Evolutionary conservation across 345 rosid genomes (phyloP), one percentile per base, ranked within the genome.

Genomic region (Lenwebbia sp.): DNA sequence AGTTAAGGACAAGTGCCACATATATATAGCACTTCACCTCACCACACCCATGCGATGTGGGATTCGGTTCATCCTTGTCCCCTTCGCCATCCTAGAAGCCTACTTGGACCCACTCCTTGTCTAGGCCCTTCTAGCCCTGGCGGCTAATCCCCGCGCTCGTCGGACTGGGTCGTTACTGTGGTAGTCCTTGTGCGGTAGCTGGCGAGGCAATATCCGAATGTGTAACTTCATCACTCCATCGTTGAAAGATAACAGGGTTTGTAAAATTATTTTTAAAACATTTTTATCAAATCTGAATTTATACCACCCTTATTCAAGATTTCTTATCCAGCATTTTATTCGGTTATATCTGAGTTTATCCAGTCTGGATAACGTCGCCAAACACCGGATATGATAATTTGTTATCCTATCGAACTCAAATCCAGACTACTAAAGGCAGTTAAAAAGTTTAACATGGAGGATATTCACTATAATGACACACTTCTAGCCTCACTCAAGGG

Each of bases 231-330:
- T 58, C 4, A 58, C 65, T 58, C 6, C 12, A 26, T 58, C 0
- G 8, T 58, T 58, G 17, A 30, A 58, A 58, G 65, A 58, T 58
- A n/a, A 58, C 8, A 26, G 2, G 33, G 26, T n/a, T n/a, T 2
- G 33, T n/a, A 6, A 60, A 60, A 33, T 25, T n/a, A 13, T 13
- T 3, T 3, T 57, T 58, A n/a, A 5, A n/a, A 13, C 6, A n/a
- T 13, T n/a, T 5, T 23, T 5, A 30, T 60, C 70, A 1, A n/a
- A 60, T 15, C 9, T 3, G 2, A 14, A 33, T 60, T 11, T n/a
- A 6, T 2, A 33, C 1, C 5, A 0, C 0, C 19, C 4, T 1
- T 58, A 14, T 58, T 58, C 0, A 0, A 3, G 19, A 60, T 13
- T 60, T 60, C 33, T 60, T n/a, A 0, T 0, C 0, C 0, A 0